Base-by-base conservation (phyloP, 352 stramenopile genomes). In the Globisporangium ultimum region DNA sequence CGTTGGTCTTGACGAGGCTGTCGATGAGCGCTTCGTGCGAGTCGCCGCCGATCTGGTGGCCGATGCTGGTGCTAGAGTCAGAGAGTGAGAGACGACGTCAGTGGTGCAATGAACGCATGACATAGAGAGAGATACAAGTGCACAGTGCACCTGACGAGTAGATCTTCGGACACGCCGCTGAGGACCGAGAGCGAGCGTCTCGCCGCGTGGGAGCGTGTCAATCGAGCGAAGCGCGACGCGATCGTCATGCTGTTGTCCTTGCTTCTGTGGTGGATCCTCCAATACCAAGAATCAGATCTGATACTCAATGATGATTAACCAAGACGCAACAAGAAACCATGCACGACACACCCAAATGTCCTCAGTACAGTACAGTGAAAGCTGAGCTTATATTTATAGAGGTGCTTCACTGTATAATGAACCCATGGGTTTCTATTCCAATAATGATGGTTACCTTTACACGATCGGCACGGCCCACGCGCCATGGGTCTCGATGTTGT, bases 1-100 rank as follows among this genome's bases (percentile, higher is more conserved):
- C 75, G 62, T 90, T 89, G 2, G 79, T 86, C 42, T 73, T 76
- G 52, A 95, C 77, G 36, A 95, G 74, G 62, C 82, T 93, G 55
- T 92, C 71, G 50, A 95, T 66, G n/a, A 95, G 68, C 42, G 68
- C 66, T 18, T 55, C 50, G 49, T 95, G 86, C 18, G 81, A 87
- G 32, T 80, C 61, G 10, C 85, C 85, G 12, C 83, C 85, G 55
- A 95, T 89, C 50, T 91, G 77, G 58, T 95, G 81, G 0, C 85
- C 85, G 52, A 95, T 93, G 58, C 79, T 91, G 18, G 84, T 91
- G 58, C 78, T 89, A 41, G 14, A 1, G n/a, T n/a, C 22, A 22
- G 6, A 8, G 2, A 22, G 18, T 15, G 20, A 15, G 18, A 42
- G 15, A 20, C 28, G 32, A 21, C 15, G 28, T 17, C 24, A 54